Evolutionary conservation across 2,329 filamentous ascomycete species (phyloP).

Genomic region (Zymoseptoria pseudotritici): DNA sequence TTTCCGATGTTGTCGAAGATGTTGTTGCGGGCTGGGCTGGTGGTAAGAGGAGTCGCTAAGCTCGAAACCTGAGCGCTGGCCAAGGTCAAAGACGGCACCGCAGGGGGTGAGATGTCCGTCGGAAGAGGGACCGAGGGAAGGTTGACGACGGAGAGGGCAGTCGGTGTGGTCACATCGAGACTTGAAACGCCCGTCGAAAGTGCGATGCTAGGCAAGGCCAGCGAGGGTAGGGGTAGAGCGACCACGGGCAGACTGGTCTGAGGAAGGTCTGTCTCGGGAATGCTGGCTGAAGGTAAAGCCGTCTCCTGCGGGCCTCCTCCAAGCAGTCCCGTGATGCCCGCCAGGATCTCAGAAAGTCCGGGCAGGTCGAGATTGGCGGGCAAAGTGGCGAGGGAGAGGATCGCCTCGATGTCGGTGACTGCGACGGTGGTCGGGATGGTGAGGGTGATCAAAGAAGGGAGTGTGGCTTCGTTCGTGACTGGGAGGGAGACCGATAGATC

Average conservation of each 20-base stretch:
- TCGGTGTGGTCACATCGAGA: background rate
- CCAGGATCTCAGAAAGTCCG: background rate
- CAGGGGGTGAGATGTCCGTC: background rate
- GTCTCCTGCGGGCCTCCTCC: background rate
- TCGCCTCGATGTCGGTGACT: background rate
- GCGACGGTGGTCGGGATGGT: constrained; percentile 2
- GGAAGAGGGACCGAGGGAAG: background rate
- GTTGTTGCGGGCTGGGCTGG: background rate
- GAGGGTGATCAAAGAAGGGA: background rate
- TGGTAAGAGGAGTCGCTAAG: background rate
- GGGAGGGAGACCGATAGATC: background rate
- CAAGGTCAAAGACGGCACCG: too few relatives aligned
- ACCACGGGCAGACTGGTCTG: background rate
- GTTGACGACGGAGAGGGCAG: background rate
- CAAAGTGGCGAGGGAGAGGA: background rate
- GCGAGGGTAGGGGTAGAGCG: background rate
- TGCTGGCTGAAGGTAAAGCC: background rate
- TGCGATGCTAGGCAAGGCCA: background rate
- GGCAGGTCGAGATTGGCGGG: constrained; percentile 1
- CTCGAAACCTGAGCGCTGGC: background rate
- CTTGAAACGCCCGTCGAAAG: background rate
- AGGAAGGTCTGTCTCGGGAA: background rate
- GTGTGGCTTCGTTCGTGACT: background rate
- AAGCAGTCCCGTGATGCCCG: background rate
- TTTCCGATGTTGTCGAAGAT: background rate